Evolutionary conservation across 345 rosid genomes (phyloP), one percentile per base, ranked within the genome.

Genomic region (Eucalyptus regnans): DNA sequence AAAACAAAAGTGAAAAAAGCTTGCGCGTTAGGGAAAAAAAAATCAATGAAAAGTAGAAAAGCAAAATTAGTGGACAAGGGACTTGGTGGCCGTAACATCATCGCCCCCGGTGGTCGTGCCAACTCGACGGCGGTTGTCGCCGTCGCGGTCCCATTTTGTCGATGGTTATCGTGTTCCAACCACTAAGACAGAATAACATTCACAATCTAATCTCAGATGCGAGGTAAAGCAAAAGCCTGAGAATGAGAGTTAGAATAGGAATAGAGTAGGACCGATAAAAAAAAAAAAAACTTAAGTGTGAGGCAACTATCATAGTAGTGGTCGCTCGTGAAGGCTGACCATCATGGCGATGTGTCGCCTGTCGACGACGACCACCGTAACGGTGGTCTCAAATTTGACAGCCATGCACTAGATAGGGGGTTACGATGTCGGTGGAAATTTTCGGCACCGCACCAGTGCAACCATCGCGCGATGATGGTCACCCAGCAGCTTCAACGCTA

Each of bases 171-270:
- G 2, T 31, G 17, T 29, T 62, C 4, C 71, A 62, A 62, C 71
- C 37, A 62, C 1, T 0, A 5, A 23, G 7, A 11, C 0, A 15
- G 31, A 60, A 25, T 15, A 60, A 58, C 7, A 58, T 58, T 1
- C 1, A 25, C 2, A 1, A 25, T 25, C 4, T 60, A 25, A 25
- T 11, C 7, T 58, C 1, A 10, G 1, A 15, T 9, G 7, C 0
- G 14, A 25, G 3, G 2, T 0, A 23, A 0, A 2, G 0, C 3
- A 16, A 51, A 51, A 51, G 0, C 6, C 1, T 51, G 0, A 51
- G 0, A 51, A 0, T 0, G 0, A 2, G 1, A 6, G 4, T 51
- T 51, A 51, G 8, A 46, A 51, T 16, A 7, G 0, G 0, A 16
- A 1, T 51, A 51, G 0, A 51, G 0, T 51, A 51, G 3, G 3